phyloP scores from a whole-genome alignment of 805 yeast species.

The Wickerhamiella shivajii region DNA sequence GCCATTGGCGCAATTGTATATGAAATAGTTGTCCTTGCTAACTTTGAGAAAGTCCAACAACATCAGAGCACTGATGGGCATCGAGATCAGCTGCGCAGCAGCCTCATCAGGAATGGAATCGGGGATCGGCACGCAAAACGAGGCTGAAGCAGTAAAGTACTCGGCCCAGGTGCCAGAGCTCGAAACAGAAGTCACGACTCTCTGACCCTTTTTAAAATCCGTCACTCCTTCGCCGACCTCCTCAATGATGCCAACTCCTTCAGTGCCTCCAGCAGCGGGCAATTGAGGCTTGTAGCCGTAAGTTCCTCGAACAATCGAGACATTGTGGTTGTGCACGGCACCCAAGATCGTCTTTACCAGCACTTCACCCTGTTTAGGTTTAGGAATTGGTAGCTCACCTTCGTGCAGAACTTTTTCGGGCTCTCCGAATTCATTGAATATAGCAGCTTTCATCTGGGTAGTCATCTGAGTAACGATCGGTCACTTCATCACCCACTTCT shows the following conservation, averaged over 20 bases:
- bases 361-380: not conserved
- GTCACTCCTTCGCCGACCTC: conserved; percentile 5
- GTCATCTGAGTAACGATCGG: too few species aligned
- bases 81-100: conserved; percentile 5
- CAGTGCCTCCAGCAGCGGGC: conserved; percentile 6
- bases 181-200: conserved; percentile 27
- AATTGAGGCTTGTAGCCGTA: conserved; percentile 7
- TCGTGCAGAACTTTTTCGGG: conserved; percentile 10
- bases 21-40: conserved; percentile 2
- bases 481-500: too few species aligned
- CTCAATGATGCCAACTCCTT: conserved; percentile 5
- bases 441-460: conserved; percentile 16
- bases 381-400: conserved; percentile 1
- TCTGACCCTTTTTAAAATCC: conserved; percentile 5
- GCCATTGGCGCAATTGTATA: conserved; percentile 8
- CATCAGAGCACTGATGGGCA: conserved; percentile 8
- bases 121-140: not conserved
- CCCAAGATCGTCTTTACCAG: conserved; percentile 5
- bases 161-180: conserved; percentile 9
- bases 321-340: conserved; percentile 5
- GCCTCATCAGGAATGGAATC: conserved; percentile 1
- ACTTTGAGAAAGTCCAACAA: conserved; percentile 4
- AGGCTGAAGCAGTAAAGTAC: conserved; percentile 3
- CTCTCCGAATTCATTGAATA: conserved; percentile 5
- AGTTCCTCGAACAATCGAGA: conserved; percentile 2